phyloP scores from a whole-genome alignment of 108 stramenopile genomes.

The Cyclostephanos tholiformis region DNA sequence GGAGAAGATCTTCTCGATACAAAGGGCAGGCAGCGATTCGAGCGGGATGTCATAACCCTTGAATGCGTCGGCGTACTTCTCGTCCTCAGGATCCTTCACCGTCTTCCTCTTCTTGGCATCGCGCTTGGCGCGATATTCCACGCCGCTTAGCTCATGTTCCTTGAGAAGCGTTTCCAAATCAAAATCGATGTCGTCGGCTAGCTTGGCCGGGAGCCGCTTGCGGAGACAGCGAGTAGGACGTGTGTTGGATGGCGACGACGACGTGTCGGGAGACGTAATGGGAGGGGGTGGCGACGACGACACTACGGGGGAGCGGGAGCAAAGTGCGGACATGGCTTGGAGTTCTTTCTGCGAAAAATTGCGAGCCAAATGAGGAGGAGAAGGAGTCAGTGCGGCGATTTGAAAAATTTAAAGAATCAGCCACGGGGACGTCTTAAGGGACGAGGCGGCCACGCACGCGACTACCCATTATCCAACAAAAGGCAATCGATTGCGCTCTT shows the following conservation, averaged over 20 bases:
- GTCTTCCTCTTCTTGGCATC: constrained; percentile 33
- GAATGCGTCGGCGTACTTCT: constrained; percentile 29
- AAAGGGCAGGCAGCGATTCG: constrained; percentile 38
- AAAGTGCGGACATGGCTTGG: no score
- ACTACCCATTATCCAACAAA: no score
- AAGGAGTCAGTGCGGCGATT: no score
- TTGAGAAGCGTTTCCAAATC: constrained; percentile 43
- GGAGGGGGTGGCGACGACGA: no score
- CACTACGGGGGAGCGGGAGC: no score
- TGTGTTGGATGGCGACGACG: constrained; percentile 3
- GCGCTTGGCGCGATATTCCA: constrained; percentile 36
- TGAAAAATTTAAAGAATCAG: no score
- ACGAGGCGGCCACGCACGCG: no score
- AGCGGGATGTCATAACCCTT: constrained; percentile 36
- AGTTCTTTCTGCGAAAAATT: no score
- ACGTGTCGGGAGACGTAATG: neutral
- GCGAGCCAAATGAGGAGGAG: no score
- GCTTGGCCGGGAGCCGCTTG: constrained; percentile 23
- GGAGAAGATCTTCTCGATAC: constrained; percentile 37
- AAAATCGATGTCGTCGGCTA: constrained; percentile 34
- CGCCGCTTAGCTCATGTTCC: constrained; percentile 37
- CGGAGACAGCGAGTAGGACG: constrained; percentile 17
- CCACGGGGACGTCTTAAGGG: no score
- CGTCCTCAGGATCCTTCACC: constrained; percentile 18
- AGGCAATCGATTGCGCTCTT: no score